phyloP scores from a whole-genome alignment of 139 green algal species.

The Coelastrella sp. region DNA sequence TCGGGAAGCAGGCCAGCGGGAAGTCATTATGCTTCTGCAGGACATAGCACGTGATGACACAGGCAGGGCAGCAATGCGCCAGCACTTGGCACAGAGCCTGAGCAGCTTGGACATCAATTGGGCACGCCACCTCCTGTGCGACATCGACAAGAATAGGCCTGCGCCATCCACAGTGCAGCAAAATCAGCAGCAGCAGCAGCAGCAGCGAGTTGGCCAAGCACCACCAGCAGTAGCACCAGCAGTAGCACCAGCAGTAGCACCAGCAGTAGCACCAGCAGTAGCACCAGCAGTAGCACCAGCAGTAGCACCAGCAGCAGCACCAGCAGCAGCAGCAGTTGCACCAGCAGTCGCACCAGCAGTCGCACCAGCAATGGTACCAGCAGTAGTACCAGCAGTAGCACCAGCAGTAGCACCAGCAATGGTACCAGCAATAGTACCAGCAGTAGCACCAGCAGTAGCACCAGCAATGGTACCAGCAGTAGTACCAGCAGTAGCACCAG shows the following conservation, averaged over 20 bases:
- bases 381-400: too few species aligned
- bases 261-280: background rate
- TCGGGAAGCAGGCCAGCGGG: background rate
- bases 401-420: background rate
- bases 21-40: background rate
- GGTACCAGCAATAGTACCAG: background rate
- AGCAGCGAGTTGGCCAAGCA: background rate
- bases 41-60: background rate
- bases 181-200: too few species aligned
- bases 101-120: too few species aligned
- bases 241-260: background rate
- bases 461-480: too few species aligned
- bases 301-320: background rate
- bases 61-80: background rate
- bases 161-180: too few species aligned
- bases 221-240: background rate
- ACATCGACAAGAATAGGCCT: too few species aligned
- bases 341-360: background rate
- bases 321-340: background rate
- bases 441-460: background rate
- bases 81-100: too few species aligned
- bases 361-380: background rate
- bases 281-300: too few species aligned
- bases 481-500: background rate
- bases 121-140: too few species aligned